Evolutionary conservation across 2,329 filamentous ascomycete species (phyloP), one percentile per base, ranked within the genome.

Genomic region (Chrysoporthe deuterocubensis): DNA sequence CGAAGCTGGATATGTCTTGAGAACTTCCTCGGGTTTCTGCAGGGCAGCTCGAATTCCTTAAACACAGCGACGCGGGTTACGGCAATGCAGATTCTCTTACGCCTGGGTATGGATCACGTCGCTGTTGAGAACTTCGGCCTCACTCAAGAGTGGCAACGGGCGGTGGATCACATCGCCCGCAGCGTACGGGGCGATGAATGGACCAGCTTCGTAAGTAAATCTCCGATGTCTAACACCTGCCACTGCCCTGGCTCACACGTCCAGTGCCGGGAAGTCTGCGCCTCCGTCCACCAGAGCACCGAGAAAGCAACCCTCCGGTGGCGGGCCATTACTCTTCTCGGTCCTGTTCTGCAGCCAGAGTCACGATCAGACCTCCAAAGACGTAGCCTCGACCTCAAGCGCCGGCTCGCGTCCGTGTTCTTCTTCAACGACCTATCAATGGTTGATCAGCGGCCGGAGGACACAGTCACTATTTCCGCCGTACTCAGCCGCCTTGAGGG

Each of bases 381-480:
- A 44, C 77, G 77, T 18, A 78, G 86, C 1, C 85, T 90, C 69
- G 85, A 90, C 46, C 80, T 95, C 40, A 85, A 90, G 43, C 84
- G 90, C 13, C 82, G 89, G 44, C 82, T 96, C 8, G 90, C 92
- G 3, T 80, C 90, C 5, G 84, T 85, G 1, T 89, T 88, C 71
- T 81, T 92, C 70, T 86, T 92, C 69, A 75, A 82, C 42, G 81
- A 89, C 70, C 72, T 80, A 0, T 70, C 76, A 0, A 78, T 84
- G 1, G 79, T 80, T 9, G 75, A 77, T 40, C 75, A 78, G 14
- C 76, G 81, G 37, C 78, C 84, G 0, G 78, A 85, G 65, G 74
- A 77, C 32, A 73, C 74, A 6, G 75, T 87, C 48, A 79, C 77
- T 48, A 73, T 88, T 21, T 74, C 76, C n/a, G 74, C 76, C 46